Evolutionary conservation across 2,329 filamentous ascomycete genomes (phyloP).

Genomic region (Fusarium dimerum): DNA sequence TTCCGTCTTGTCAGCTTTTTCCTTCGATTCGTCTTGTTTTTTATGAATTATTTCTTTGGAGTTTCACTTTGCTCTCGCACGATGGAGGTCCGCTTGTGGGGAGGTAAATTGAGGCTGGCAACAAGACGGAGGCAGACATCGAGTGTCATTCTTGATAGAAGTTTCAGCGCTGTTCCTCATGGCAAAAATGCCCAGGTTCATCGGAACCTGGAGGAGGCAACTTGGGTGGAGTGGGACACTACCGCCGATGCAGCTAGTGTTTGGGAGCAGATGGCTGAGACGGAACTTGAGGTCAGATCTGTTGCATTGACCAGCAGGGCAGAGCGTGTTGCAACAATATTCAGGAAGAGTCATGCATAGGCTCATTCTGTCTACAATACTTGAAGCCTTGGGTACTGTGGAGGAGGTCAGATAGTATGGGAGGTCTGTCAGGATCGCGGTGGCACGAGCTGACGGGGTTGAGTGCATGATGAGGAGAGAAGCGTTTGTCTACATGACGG

Average conservation of each 20-base stretch:
- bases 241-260: neutral
- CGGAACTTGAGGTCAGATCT: neutral
- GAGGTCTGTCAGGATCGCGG: neutral
- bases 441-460: neutral
- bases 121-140: neutral
- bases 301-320: constrained; percentile 1
- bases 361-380: neutral
- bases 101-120: constrained; percentile 29
- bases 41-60: constrained; percentile 22
- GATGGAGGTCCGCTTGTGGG: constrained; percentile 37
- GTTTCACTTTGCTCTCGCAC: constrained; percentile 29
- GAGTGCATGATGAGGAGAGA: neutral
- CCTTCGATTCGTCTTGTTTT: constrained; percentile 27
- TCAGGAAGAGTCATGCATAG: neutral
- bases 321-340: constrained; percentile 6
- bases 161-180: constrained; percentile 8
- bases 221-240: neutral
- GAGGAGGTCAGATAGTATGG: neutral
- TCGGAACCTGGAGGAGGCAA: neutral
- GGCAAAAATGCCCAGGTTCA: neutral
- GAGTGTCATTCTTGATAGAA: neutral
- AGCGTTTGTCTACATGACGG: constrained; percentile 5
- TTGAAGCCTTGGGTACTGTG: neutral
- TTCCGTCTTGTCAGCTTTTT: constrained; percentile 32
- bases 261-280: neutral